Base-by-base conservation (phyloP, 345 rosid species). In the Toxicodendron radicans region DNA sequence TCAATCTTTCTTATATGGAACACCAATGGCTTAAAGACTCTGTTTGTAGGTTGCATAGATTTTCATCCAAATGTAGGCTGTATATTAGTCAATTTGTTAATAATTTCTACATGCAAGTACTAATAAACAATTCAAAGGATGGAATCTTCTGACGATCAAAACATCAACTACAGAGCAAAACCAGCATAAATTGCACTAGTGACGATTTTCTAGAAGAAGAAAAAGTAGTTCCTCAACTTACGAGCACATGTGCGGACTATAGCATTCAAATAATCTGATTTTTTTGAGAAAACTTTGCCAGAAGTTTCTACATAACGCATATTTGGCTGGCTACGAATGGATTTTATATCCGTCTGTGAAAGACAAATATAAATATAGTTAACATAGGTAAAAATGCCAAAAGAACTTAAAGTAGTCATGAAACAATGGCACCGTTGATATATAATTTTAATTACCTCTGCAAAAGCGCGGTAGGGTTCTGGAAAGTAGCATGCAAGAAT, bases 211-310 rank as follows among this genome's bases (percentile, higher is more conserved):
- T 56, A 33, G 4, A 63, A 33, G 38, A 20, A n/a, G 5, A 20
- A 27, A 2, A 66, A 56, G 46, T 74, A 54, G 66, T 20, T 60
- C 41, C 7, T 33, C 1, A 79, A 88, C 98, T 87, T 88, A 94
- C 98, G 94, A 76, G 96, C 94, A 83, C 95, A 92, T 57, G 97
- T 87, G 58, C 97, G 88, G 76, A 92, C 89, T 73, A 94, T 82
- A 41, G 92, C 84, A 73, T 89, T 86, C 81, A 92, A 88, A 78
- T 88, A 95, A 70, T 92, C 97, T 27, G 91, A 80, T 82, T 91
- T 94, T 85, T 87, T 89, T 0, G 82, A 79, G 71, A 86, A 94
- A 66, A 94, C 85, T 73, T 81, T 89, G 77, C 97, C 98, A 13
- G 83, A 67, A 75, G 75, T 78, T 80, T 86, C 87, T n/a, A 80